Conservation (phyloP, 805 yeast genomes). For the Maudiozyma turicensis region DNA sequence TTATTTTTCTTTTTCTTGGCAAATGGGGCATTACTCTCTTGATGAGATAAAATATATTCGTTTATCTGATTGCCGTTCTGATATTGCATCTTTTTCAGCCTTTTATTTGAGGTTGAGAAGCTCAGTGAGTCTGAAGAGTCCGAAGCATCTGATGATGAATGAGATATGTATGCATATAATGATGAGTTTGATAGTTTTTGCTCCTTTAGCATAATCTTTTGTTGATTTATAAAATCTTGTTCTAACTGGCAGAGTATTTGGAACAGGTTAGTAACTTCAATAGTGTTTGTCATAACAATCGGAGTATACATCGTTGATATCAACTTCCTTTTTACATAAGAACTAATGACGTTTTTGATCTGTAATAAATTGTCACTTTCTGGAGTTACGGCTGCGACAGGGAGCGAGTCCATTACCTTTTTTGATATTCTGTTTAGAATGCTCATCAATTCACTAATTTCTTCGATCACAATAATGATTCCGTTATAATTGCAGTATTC, state of each 20-base stretch:
- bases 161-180: background rate
- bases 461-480: slow-evolving; percentile 18
- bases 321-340: slow-evolving; percentile 13
- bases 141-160: background rate
- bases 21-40: background rate
- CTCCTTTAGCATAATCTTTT: background rate
- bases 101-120: background rate
- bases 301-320: slow-evolving; percentile 21
- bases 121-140: background rate
- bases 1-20: background rate
- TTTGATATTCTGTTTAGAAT: slow-evolving; percentile 18
- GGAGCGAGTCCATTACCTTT: slow-evolving; percentile 7
- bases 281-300: slow-evolving; percentile 14
- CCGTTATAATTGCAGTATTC: slow-evolving; percentile 13
- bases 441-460: slow-evolving; percentile 17
- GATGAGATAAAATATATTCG: background rate
- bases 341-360: slow-evolving; percentile 17
- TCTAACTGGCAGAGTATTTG: background rate
- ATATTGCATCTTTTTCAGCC: background rate
- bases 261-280: slow-evolving; percentile 16
- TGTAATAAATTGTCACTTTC: slow-evolving; percentile 23
- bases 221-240: background rate
- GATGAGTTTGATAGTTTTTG: slow-evolving; percentile 3
- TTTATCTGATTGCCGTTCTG: background rate
- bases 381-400: slow-evolving; percentile 19